Evolutionary conservation across 2,329 filamentous ascomycete species (phyloP), one percentile per base, ranked within the genome.

Genomic region (Knufia fluminis): DNA sequence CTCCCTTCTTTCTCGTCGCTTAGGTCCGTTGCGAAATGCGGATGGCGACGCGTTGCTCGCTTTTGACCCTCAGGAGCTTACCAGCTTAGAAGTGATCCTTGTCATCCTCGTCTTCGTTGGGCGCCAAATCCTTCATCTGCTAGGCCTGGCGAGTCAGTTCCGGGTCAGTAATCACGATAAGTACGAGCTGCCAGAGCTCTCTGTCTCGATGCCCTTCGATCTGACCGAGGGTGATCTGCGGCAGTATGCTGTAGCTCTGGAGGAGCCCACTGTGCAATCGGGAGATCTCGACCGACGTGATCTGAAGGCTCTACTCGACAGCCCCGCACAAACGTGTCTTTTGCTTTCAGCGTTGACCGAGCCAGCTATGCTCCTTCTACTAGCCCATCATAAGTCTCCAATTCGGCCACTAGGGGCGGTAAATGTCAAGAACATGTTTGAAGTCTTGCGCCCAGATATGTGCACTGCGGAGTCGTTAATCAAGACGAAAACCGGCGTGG

Each of bases 281-380:
- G 20, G 28, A 4, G 9, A n/a, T n/a, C n/a, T n/a, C n/a, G n/a
- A n/a, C n/a, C n/a, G n/a, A n/a, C n/a, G n/a, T n/a, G n/a, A n/a
- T n/a, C n/a, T n/a, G n/a, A n/a, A n/a, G n/a, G n/a, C n/a, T n/a
- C n/a, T n/a, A n/a, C n/a, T n/a, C n/a, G 3, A 24, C 19, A 26
- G 23, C 20, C 31, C 16, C 3, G 41, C 28, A 36, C 31, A 50
- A 26, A 23, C 31, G n/a, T 33, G 26, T n/a, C 26, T 43, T 8
- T 46, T 54, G 20, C 44, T 52, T 8, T 52, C 54, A 3, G 53
- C 51, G 4, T 20, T 53, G n/a, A 50, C 19, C n/a, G 52, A 57
- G 41, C 54, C 54, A 38, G 54, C 49, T 16, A 52, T 55, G 46
- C 48, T 55, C 28, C 32, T 57, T 23, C 33, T 57, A 6, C 45